Evolutionary conservation across 2,329 filamentous ascomycete genomes (phyloP), one percentile per base, ranked within the genome.

Genomic region (Claviceps arundinis): DNA sequence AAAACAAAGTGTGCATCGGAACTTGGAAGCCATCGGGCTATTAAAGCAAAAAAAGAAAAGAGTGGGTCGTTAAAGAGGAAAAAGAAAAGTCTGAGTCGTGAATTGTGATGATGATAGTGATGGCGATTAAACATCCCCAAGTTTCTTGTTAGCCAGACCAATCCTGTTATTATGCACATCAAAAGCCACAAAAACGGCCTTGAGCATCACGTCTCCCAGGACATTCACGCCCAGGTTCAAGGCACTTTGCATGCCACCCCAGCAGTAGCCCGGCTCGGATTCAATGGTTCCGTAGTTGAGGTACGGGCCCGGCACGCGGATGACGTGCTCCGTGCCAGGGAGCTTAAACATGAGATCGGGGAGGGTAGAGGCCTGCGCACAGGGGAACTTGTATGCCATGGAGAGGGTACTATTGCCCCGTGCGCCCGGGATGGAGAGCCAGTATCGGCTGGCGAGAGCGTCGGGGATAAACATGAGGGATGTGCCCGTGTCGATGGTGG

Each of bases 191-290:
- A 85, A 89, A 56, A 86, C 73, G 52, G 78, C 78, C 78, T 93
- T 93, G 58, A 93, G 75, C 70, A 89, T 87, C 52, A 86, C 74
- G 55, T 90, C 86, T 9, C 88, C 88, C 52, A 90, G 78, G 61
- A 94, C 88, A 52, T 75, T 80, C 56, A 83, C 74, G 1, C 63
- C 61, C 48, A 72, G 59, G 24, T 61, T 62, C 16, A 66, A 67
- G 44, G 72, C 66, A 37, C 69, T 73, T 72, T 93, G 88, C 56
- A 94, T 77, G 48, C 87, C 88, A 52, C 87, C 87, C 65, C 80
- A 90, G 73, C 88, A 93, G 52, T 64, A 73, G 30, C 73, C 73
- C 2, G 68, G 68, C 11, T 73, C 72, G 16, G 73, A 67, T 13
- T 73, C 65, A 24, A 74, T 67, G 14, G 71, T 64, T 1, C 78